Evolutionary conservation across 345 rosid genomes (phyloP), one percentile per base, ranked within the genome.

Genomic region (Euphorbia tirucalli): DNA sequence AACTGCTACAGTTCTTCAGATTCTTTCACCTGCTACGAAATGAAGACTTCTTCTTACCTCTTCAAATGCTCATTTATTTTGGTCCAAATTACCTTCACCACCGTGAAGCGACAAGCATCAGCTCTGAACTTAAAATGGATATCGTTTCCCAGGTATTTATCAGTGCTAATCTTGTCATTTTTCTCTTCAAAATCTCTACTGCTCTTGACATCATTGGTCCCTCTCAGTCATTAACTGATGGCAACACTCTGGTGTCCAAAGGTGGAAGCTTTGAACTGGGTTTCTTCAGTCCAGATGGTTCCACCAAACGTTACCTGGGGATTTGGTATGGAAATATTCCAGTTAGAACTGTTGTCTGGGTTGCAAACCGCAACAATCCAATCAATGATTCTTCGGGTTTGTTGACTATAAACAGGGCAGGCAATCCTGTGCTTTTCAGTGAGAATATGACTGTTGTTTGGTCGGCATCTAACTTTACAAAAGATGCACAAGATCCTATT

Each of bases 131-230:
- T 37, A 2, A 1, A 65, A 73, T 78, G 74, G 57, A 57, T 41
- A 13, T 21, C 28, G 13, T 63, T 59, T 32, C 56, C 31, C 21
- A 41, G 13, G 3, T 31, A 35, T 9, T 76, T 14, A 8, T 37
- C 28, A 52, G 11, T 18, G 22, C 11, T 61, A 52, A 32, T 32
- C 37, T 66, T 32, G 49, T 64, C 10, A 1, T 67, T 52, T 63
- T 71, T 25, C 70, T 54, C 16, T 63, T 27, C 27, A 31, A 61
- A 35, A n/a, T 64, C 43, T 66, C 65, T 15, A 10, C 31, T 56
- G 77, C 73, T 0, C 31, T 31, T 43, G 76, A 75, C 68, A 70
- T 61, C 58, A 60, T 80, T 71, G n/a, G 60, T 52, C 61, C 78
- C 13, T 75, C 79, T 16, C 70, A 68, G 44, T 73, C 68, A 25